Conservation (phyloP, 2,329 filamentous ascomycete species). For the Tolypocladium tropicale region DNA sequence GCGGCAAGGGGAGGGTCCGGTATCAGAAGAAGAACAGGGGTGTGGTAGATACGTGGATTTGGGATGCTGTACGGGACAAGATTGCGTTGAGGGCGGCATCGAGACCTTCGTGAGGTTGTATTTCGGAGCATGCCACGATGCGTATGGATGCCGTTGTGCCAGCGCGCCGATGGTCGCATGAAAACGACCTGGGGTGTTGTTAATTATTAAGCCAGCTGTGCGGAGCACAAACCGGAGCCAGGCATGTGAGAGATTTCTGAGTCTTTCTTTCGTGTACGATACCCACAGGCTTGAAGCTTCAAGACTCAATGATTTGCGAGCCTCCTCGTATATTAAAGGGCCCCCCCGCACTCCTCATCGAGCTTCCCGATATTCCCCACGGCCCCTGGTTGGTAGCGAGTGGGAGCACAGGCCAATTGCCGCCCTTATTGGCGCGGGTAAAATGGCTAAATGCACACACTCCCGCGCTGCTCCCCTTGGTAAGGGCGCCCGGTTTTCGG, state of each 20-base stretch:
- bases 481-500: background rate
- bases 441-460: background rate
- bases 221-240: background rate
- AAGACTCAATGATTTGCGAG: too few species aligned
- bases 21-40: conserved; percentile 17
- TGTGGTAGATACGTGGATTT: conserved; percentile 28
- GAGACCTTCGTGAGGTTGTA: background rate
- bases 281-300: background rate
- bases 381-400: background rate
- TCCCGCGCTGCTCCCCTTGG: background rate
- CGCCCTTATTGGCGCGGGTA: conserved; percentile 4
- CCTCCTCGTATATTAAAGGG: too few species aligned
- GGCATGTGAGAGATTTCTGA: too few species aligned
- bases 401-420: background rate
- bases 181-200: too few species aligned
- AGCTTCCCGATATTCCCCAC: background rate
- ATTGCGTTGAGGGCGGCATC: conserved; percentile 13
- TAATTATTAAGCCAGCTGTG: too few species aligned
- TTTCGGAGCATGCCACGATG: background rate
- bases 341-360: background rate
- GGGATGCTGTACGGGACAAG: conserved; percentile 25
- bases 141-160: background rate
- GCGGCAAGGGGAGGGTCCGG: conserved; percentile 7
- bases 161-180: background rate
- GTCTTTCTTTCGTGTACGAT: background rate